phyloP scores from a whole-genome alignment of 73 alveolate genomes.

The Paramecium bursaria region DNA sequence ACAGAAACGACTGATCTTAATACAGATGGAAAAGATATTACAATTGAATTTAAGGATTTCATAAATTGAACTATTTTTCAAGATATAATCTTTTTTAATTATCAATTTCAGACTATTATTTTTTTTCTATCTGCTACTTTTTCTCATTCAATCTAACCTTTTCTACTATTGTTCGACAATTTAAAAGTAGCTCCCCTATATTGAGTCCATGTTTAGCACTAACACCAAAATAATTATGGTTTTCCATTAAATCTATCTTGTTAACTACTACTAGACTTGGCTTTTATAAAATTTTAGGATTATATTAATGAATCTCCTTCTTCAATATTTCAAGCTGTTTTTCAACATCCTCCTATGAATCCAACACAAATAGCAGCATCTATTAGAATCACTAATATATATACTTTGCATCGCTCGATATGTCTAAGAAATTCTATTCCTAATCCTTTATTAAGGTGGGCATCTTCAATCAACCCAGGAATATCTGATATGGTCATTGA shows the following conservation, averaged over 20 bases:
- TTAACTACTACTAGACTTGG: slow-evolving; percentile 73
- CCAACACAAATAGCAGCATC: slow-evolving; percentile 53
- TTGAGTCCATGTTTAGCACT: slow-evolving; percentile 75
- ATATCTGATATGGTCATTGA: slow-evolving; percentile 89
- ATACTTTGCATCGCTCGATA: slow-evolving; percentile 89
- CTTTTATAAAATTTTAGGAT: slow-evolving; percentile 61
- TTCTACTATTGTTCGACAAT: slow-evolving; percentile 43
- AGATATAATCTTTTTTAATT: too few relatives aligned
- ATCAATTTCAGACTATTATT: too few relatives aligned
- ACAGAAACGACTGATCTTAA: too few relatives aligned
- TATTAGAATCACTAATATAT: slow-evolving; percentile 47
- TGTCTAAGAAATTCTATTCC: slow-evolving; percentile 94
- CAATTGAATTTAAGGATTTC: too few relatives aligned
- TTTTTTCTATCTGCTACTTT: too few relatives aligned
- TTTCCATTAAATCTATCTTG: slow-evolving; percentile 61
- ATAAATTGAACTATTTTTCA: too few relatives aligned
- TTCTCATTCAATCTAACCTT: slow-evolving; percentile 1
- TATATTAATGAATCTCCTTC: slow-evolving; percentile 67
- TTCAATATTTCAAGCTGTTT: slow-evolving; percentile 63
- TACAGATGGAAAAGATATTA: too few relatives aligned
- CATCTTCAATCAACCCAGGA: slow-evolving; percentile 97
- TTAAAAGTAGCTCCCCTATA: slow-evolving; percentile 57
- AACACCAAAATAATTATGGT: slow-evolving; percentile 23
- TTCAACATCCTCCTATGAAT: slow-evolving; percentile 40
- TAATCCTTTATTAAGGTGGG: slow-evolving; percentile 89